Evolutionary conservation across 768 basidiomycete species (phyloP).

Genomic region (Amanita muscaria): DNA sequence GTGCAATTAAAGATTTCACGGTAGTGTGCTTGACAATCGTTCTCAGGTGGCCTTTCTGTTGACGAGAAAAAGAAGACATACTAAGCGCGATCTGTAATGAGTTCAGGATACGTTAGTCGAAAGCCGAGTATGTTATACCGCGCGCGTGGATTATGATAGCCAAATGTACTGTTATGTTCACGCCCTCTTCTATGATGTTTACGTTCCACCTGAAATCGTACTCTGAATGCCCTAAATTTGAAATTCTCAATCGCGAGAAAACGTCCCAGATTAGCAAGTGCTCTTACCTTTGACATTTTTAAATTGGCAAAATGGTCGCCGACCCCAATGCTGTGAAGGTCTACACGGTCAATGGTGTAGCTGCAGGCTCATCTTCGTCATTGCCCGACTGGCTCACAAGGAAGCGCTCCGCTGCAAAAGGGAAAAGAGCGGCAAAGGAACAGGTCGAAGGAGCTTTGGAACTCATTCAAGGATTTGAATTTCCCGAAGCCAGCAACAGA

Average conservation of each 20-base stretch:
- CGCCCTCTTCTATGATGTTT: background rate
- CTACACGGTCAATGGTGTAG: constrained; percentile 93
- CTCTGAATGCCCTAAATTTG: no score
- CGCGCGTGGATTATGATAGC: constrained; percentile 5
- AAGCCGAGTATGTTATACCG: constrained; percentile 3
- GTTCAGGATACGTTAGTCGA: background rate
- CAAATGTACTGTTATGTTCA: background rate
- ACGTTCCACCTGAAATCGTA: background rate
- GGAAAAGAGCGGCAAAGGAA: constrained; percentile 59
- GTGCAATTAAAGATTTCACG: constrained; percentile 13
- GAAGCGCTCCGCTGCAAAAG: constrained; percentile 57
- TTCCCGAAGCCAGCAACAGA: constrained; percentile 91
- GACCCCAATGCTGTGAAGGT: constrained; percentile 51
- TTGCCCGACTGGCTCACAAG: constrained; percentile 91
- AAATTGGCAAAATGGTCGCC: constrained; percentile 12
- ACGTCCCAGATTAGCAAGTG: no score
- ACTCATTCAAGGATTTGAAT: constrained; percentile 93
- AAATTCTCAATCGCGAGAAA: no score
- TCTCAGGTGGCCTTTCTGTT: constrained; percentile 81
- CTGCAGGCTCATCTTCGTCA: constrained; percentile 79
- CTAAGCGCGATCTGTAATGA: constrained; percentile 20
- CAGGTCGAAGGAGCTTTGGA: constrained; percentile 81
- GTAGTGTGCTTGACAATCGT: background rate
- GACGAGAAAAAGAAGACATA: constrained; percentile 99
- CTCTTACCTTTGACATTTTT: no score